Evolutionary conservation across 306 rosid species (phyloP).

Genomic region (Quercus engelmannii): DNA sequence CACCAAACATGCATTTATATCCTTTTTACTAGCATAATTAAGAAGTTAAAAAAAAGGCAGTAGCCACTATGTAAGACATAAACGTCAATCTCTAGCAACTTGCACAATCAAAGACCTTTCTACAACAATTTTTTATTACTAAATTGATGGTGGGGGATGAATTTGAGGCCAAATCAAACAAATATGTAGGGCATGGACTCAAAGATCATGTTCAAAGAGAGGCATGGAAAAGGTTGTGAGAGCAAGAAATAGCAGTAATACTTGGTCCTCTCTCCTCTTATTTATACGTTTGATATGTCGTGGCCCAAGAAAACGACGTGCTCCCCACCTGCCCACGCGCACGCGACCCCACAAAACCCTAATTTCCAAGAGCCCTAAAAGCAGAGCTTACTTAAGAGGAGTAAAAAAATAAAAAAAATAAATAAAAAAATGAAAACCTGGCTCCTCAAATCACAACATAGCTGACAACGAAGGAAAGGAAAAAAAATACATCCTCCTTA

Average conservation of each 20-base stretch:
- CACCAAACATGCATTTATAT: background rate
- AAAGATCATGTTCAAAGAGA: background rate
- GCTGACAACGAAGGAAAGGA: conserved; percentile 18
- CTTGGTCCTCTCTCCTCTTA: background rate
- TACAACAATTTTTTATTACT: background rate
- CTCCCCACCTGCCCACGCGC: conserved; percentile 67
- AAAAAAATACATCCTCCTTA: conserved; percentile 7
- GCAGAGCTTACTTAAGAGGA: conserved; percentile 19
- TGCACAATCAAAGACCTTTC: background rate
- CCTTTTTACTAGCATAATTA: background rate
- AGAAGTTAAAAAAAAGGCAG: background rate
- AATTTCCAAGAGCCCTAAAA: conserved; percentile 60
- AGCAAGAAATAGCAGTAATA: background rate
- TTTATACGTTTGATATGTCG: conserved; percentile 23
- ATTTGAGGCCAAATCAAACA: background rate
- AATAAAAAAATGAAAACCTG: background rate
- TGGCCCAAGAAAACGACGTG: conserved; percentile 58
- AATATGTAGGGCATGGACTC: conserved; percentile 2
- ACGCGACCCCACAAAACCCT: conserved; percentile 87
- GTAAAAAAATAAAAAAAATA: background rate
- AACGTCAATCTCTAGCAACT: background rate
- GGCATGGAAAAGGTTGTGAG: conserved; percentile 1
- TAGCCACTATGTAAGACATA: background rate
- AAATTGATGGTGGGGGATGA: conserved; percentile 2
- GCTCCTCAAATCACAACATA: conserved; percentile 49